Percentiles rank a stretch among this genome's conserved stretches.
phyloP scores from a whole-genome alignment of 768 basidiomycete genomes.

The Phylloporus sp. region DNA sequence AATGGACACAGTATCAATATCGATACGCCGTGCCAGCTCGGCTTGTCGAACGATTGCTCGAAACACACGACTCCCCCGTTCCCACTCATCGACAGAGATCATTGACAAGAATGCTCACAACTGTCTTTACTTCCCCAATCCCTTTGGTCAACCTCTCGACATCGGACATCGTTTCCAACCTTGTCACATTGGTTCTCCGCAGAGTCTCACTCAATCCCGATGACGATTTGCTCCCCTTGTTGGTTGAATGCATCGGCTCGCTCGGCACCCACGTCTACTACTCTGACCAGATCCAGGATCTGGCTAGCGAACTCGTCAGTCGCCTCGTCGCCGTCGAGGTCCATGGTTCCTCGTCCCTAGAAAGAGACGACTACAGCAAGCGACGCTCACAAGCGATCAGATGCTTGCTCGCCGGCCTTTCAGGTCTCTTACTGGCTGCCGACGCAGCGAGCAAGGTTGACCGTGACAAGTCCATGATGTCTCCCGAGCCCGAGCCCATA shows the following conservation, averaged over 20 bases:
- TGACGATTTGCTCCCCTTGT: conserved; percentile 58
- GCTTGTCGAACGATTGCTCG: conserved; percentile 71
- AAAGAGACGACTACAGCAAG: conserved; percentile 34
- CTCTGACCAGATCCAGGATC: conserved; percentile 91
- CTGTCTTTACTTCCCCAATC: conserved; percentile 75
- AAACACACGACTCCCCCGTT: conserved; percentile 49
- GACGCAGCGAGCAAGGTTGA: conserved; percentile 35
- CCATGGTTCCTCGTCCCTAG: conserved; percentile 47
- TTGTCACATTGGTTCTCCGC: conserved; percentile 70
- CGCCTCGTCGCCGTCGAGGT: conserved; percentile 68
- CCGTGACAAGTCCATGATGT: conserved; percentile 7
- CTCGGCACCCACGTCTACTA: conserved; percentile 92
- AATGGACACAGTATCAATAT: conserved; percentile 92
- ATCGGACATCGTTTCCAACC: conserved; percentile 78
- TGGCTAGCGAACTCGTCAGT: conserved; percentile 76
- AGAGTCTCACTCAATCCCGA: conserved; percentile 55
- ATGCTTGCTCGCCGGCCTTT: conserved; percentile 62
- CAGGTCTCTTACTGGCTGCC: conserved; percentile 64
- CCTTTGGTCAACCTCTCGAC: conserved; percentile 88
- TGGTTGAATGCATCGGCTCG: conserved; percentile 76
- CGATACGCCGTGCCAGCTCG: conserved; percentile 85
- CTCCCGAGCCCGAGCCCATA: conserved; percentile 24
- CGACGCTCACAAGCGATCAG: conserved; percentile 63
- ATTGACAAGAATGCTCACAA: conserved; percentile 71
- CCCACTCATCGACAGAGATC: conserved; percentile 52